Conservation (phyloP, 2,329 filamentous ascomycete genomes). For the Penicillium thymicola region DNA sequence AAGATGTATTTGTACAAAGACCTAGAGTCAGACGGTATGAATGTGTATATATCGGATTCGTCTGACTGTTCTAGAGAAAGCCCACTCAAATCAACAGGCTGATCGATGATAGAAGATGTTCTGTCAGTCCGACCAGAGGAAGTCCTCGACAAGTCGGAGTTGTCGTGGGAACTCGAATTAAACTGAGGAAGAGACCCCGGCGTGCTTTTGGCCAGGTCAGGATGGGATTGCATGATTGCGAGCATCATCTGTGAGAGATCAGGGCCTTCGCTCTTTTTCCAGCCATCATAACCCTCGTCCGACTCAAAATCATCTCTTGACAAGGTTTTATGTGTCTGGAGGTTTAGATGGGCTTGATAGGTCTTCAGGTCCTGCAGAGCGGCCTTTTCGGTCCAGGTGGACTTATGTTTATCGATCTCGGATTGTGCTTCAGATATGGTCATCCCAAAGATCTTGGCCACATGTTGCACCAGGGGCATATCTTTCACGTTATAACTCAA, state of each 20-base stretch:
- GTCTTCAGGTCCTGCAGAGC: conserved; percentile 87
- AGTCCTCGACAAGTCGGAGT: conserved; percentile 47
- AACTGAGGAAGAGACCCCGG: conserved; percentile 59
- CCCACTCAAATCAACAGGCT: conserved; percentile 58
- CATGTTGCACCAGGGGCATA: conserved; percentile 87
- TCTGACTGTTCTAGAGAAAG: conserved; percentile 56
- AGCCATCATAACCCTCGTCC: conserved; percentile 81
- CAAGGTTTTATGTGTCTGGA: conserved; percentile 72
- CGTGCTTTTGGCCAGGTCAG: conserved; percentile 76
- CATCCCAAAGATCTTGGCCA: conserved; percentile 81
- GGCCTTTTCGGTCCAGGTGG: conserved; percentile 84
- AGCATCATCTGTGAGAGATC: conserved; percentile 92
- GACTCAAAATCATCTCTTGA: conserved; percentile 83
- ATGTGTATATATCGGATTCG: conserved; percentile 67
- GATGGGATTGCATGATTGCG: conserved; percentile 80
- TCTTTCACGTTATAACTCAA: conserved; percentile 92
- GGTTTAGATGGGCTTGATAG: conserved; percentile 84
- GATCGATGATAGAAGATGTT: conserved; percentile 60
- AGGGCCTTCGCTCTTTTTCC: conserved; percentile 85
- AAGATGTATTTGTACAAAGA: conserved; percentile 80
- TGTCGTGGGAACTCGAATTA: conserved; percentile 42
- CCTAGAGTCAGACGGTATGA: conserved; percentile 81
- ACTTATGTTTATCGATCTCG: conserved; percentile 78
- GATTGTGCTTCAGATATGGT: conserved; percentile 75
- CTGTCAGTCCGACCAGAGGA: conserved; percentile 46